These are phyloP conservation scores for Scedosporium dehoogii DNA, from an alignment of 2,329 filamentous ascomycete genomes.

Conservation along the genomic window DNA sequence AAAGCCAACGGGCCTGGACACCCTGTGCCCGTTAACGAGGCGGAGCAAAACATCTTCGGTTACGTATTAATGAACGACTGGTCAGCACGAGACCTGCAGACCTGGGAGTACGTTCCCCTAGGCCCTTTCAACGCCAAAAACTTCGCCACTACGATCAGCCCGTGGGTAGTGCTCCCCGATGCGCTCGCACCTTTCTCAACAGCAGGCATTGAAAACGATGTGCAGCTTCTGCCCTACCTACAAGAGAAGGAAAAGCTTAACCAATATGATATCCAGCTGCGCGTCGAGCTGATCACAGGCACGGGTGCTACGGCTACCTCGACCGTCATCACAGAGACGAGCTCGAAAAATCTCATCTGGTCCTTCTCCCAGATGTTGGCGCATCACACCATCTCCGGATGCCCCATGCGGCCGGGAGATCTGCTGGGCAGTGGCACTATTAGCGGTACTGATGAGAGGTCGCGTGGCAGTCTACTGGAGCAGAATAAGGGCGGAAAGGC, in stretches of 20 bases:
- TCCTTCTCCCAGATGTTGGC: conserved; percentile 79
- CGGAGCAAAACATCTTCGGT: conserved; percentile 60
- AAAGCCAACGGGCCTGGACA: conserved; percentile 34
- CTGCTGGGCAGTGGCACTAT: conserved; percentile 73
- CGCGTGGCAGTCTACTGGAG: conserved; percentile 62
- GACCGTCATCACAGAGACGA: conserved; percentile 21
- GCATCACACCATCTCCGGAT: conserved; percentile 71
- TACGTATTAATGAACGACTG: conserved; percentile 52
- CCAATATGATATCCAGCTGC: conserved; percentile 25
- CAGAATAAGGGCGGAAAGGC: conserved; percentile 60
- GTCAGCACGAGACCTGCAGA: conserved; percentile 49
- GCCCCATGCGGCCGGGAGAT: conserved; percentile 64
- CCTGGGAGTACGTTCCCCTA: conserved; percentile 40
- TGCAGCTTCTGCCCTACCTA: conserved; percentile 31
- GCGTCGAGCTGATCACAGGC: conserved; percentile 25
- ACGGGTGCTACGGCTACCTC: background rate
- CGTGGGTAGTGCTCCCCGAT: conserved; percentile 47
- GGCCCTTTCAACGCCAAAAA: conserved; percentile 50
- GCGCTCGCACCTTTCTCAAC: conserved; percentile 25
- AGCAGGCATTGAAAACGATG: conserved; percentile 20
- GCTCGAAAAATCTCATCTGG: conserved; percentile 49
- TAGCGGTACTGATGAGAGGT: conserved; percentile 50
- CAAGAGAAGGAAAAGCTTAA: conserved; percentile 39
- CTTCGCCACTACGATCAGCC: conserved; percentile 43
- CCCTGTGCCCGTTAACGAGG: conserved; percentile 19